These are phyloP conservation scores for Jamesozyma piceae DNA, from an alignment of 805 yeast species.

Conservation along the genomic window DNA sequence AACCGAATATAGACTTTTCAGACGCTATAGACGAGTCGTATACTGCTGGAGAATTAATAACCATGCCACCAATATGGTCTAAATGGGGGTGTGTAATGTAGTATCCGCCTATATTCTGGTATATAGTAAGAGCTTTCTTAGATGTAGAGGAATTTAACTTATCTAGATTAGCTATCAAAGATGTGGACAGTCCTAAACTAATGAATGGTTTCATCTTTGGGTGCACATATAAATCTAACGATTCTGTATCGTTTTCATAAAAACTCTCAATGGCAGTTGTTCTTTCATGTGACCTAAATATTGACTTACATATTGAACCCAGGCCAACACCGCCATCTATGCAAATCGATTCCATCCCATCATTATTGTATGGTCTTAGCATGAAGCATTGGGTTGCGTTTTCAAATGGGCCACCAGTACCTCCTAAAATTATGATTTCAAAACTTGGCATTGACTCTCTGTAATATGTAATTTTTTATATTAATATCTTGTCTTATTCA, in stretches of 20 bases:
- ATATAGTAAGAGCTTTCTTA: conserved; percentile 27
- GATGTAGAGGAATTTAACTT: neutral
- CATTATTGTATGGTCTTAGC: conserved; percentile 42
- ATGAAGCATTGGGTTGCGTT: conserved; percentile 59
- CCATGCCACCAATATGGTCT: conserved; percentile 66
- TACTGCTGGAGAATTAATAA: conserved; percentile 55
- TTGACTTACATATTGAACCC: conserved; percentile 35
- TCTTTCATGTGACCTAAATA: conserved; percentile 2
- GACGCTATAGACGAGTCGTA: conserved; percentile 24
- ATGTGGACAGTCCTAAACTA: conserved; percentile 10
- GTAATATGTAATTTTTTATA: too few species aligned
- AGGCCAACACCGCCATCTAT: conserved; percentile 79
- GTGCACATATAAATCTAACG: conserved; percentile 13
- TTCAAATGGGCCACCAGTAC: conserved; percentile 80
- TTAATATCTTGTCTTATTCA: too few species aligned
- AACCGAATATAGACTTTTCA: conserved; percentile 45
- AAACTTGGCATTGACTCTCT: conserved; percentile 30
- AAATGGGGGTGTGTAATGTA: conserved; percentile 75
- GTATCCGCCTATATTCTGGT: conserved; percentile 34
- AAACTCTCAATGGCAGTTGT: conserved; percentile 13
- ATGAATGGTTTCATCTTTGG: neutral
- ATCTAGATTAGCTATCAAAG: neutral
- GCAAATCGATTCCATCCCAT: conserved; percentile 37
- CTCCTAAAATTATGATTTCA: conserved; percentile 62
- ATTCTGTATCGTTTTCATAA: conserved; percentile 18